Conservation (phyloP, 768 basidiomycete species). For the Naganishia vaughanmartiniae region DNA sequence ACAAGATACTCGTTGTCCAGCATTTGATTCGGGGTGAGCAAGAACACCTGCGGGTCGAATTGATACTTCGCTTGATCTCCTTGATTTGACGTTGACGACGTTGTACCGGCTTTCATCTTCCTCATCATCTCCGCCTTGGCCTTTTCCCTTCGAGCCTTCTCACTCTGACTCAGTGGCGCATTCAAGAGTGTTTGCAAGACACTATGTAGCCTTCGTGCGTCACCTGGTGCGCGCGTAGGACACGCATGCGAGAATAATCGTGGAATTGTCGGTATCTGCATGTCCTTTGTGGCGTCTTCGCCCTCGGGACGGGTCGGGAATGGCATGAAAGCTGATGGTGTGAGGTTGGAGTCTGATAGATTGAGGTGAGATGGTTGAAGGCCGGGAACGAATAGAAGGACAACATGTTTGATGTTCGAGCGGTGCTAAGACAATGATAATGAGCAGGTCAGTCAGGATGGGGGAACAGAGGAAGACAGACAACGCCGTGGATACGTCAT, state of each 20-base stretch:
- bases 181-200: slow-evolving; percentile 80
- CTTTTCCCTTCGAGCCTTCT: slow-evolving; percentile 66
- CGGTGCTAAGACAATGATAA: slow-evolving; percentile 60
- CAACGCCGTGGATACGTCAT: background rate
- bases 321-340: slow-evolving; percentile 60
- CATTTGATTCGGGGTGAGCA: slow-evolving; percentile 80
- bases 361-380: slow-evolving; percentile 67
- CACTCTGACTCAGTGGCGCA: slow-evolving; percentile 71
- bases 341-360: slow-evolving; percentile 61
- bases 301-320: slow-evolving; percentile 55
- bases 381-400: slow-evolving; percentile 80
- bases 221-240: slow-evolving; percentile 89
- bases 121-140: slow-evolving; percentile 33
- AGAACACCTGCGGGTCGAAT: slow-evolving; percentile 66
- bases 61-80: slow-evolving; percentile 51
- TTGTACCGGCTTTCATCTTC: slow-evolving; percentile 50
- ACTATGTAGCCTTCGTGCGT: slow-evolving; percentile 77
- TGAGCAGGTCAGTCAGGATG: background rate
- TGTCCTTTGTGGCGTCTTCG: slow-evolving; percentile 21
- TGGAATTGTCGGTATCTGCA: slow-evolving; percentile 64
- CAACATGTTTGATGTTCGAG: slow-evolving; percentile 70
- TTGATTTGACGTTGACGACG: slow-evolving; percentile 21
- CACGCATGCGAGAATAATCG: slow-evolving; percentile 80
- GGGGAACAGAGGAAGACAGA: background rate
- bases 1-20: slow-evolving; percentile 89